Base-by-base conservation (phyloP, 2,329 filamentous ascomycete species). In the Colletotrichum trifolii region DNA sequence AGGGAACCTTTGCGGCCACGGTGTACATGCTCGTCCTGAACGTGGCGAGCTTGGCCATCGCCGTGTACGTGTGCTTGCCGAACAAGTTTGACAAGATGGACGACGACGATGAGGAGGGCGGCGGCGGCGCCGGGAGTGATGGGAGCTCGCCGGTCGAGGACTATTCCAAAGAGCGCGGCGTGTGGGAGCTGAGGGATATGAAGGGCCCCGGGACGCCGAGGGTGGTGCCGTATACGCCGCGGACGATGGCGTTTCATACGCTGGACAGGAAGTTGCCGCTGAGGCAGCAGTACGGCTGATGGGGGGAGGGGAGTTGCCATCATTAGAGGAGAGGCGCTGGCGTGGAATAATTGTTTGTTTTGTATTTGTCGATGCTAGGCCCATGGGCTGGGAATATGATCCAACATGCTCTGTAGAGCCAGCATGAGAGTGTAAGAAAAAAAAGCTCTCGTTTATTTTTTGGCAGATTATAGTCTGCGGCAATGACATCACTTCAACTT, bases 11-110 rank as follows among this genome's bases (percentile, higher is more conserved):
- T 70, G 90, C 85, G 12, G 81, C 87, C 17, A 88, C 88, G 1
- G 76, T 89, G 12, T 81, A 89, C 69, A 88, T 93, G 86, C 80
- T 92, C n/a, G 72, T 77, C n/a, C 74, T 92, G 2, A 91, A 89
- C 73, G 62, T 87, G 58, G 68, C 82, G 58, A 89, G 89, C 72
- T 72, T 91, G 46, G 77, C 82, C 64, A 80, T 92, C 54, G 83
- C 85, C 50, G 75, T 89, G 60, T 90, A 85, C 77, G 82, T 83
- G 45, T 80, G 87, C 81, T 76, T 82, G 74, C 86, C 86, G 7
- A 88, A 85, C 73, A 81, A 84, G 70, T 79, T 80, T 35, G 82
- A 87, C 66, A 83, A 85, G 68, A 79, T 81, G 25, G 78, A 82
- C 2, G 75, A 79, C 34, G 77, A 81, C n/a, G 79, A 83, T 12